A percentile compares a stretch with the other conserved stretches of the same genome.
These are phyloP conservation scores for Kingdonia uniflora DNA, from an alignment of 164 flowering plant genomes.

Conservation along the genomic window DNA sequence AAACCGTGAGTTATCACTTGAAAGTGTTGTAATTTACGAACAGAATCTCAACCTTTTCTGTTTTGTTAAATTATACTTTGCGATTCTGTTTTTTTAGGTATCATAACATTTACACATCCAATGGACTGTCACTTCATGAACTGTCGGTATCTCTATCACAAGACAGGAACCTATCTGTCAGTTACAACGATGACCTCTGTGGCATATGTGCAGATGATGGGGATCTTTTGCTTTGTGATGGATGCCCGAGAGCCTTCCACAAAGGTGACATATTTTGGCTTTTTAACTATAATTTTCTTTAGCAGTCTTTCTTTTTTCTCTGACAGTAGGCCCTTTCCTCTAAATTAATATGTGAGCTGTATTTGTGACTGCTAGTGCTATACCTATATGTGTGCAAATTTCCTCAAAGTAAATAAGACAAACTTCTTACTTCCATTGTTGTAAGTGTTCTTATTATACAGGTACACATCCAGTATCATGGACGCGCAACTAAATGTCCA, in stretches of 20 bases:
- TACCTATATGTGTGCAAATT: too few relatives aligned
- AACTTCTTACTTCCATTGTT: too few relatives aligned
- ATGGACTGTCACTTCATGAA: conserved; percentile 92
- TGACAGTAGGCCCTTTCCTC: too few relatives aligned
- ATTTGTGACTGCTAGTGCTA: too few relatives aligned
- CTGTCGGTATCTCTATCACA: conserved; percentile 45
- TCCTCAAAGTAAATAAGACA: too few relatives aligned
- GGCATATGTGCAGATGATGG: conserved; percentile 65
- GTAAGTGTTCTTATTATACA: too few relatives aligned
- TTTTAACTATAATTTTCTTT: too few relatives aligned
- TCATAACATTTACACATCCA: conserved; percentile 70
- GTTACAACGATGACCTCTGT: conserved; percentile 80
- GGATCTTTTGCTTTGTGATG: conserved; percentile 69
- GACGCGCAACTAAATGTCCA: too few relatives aligned
- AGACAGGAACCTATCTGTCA: conserved; percentile 27
- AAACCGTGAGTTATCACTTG: conserved; percentile 62
- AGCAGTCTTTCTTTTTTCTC: too few relatives aligned
- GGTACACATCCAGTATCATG: too few relatives aligned
- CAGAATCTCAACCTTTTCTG: neutral
- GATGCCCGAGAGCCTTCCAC: conserved; percentile 83
- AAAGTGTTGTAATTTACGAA: neutral
- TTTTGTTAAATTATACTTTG: conserved; percentile 4
- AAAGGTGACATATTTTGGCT: too few relatives aligned
- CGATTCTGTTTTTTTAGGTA: conserved; percentile 45
- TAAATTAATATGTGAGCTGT: too few relatives aligned